Percentiles rank a stretch among this genome's conserved stretches.
phyloP scores from a whole-genome alignment of 2,329 filamentous ascomycete species.

The Diplocarpon mali region DNA sequence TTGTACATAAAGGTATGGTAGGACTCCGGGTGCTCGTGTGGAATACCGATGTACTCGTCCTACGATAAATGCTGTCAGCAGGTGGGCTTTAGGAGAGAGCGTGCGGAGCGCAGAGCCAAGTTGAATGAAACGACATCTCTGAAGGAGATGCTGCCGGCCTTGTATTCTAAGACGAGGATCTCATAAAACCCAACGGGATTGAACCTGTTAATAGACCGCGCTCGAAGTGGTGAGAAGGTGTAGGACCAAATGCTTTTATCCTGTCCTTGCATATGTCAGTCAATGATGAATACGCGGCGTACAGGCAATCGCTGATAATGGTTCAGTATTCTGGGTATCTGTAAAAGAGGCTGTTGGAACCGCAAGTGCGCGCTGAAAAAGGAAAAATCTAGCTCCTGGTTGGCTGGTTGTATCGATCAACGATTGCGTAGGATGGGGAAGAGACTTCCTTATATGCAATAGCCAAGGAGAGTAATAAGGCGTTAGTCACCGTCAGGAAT shows the following conservation, averaged over 20 bases:
- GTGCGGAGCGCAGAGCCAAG: conserved; percentile 47
- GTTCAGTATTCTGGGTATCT: no score
- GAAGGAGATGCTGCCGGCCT: conserved; percentile 65
- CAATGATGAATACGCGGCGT: not conserved
- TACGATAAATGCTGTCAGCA: conserved; percentile 24
- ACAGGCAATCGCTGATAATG: conserved; percentile 49
- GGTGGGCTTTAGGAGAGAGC: no score
- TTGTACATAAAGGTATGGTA: conserved; percentile 94
- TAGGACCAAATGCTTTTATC: conserved; percentile 67
- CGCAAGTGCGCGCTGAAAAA: no score
- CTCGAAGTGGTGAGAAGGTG: conserved; percentile 65
- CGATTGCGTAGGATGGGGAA: no score
- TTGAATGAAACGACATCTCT: conserved; percentile 86
- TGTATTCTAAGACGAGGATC: conserved; percentile 60
- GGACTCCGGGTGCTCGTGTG: conserved; percentile 71
- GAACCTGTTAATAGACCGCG: conserved; percentile 77
- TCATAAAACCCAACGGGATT: conserved; percentile 71
- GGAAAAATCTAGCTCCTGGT: no score
- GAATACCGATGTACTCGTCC: conserved; percentile 83
- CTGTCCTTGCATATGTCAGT: conserved; percentile 40
- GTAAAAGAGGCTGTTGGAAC: no score
- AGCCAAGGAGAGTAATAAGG: no score
- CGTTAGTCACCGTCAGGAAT: conserved; percentile 32
- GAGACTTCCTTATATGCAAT: no score
- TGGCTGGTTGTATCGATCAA: no score